Base-by-base conservation (phyloP, 2,329 filamentous ascomycete genomes). In the Biscogniauxia marginata region DNA sequence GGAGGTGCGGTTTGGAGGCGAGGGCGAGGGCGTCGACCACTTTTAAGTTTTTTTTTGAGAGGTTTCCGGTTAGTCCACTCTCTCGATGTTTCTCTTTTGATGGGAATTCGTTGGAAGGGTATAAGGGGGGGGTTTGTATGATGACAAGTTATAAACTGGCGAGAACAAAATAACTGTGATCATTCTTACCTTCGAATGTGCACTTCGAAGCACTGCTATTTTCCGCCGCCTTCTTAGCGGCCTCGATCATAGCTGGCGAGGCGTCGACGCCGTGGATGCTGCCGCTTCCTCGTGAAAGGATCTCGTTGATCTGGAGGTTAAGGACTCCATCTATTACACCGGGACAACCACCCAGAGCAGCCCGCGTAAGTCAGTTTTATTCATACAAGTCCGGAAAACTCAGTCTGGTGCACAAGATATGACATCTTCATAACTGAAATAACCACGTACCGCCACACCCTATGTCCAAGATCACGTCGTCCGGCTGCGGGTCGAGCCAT, bases 261-360 rank as follows among this genome's bases (percentile, higher is more conserved):
- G 78, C 77, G 66, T 88, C 86, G 7, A 85, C 71, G 3, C 85
- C 85, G 57, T 85, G 75, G 25, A 86, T 75, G 0, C 68, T 72
- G 8, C 80, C 80, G 0, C 55, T 73, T 2, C 82, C 82, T 50
- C 73, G 65, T 7, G 75, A 63, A 1, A 84, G 67, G 30, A 77
- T 64, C 51, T 76, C 70, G 48, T 77, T 76, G 52, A 87, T 79
- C 50, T 85, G 76, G 2, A 79, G 68, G 39, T 84, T 81, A 58
- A 88, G 74, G 21, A 86, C 75, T 34, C 84, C 85, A 68, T 88
- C 82, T 84, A n/a, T n/a, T n/a, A n/a, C n/a, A n/a, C n/a, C n/a
- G n/a, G n/a, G n/a, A n/a, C n/a, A 25, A n/a, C 8, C n/a, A 7
- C 7, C 9, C 16, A n/a, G 48, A 22, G 3, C 18, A 52, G 18